Percentiles rank a stretch among this genome's conserved stretches.
These are phyloP conservation scores for Macaranga tanarius DNA, from an alignment of 441 rosid species.

Conservation along the genomic window DNA sequence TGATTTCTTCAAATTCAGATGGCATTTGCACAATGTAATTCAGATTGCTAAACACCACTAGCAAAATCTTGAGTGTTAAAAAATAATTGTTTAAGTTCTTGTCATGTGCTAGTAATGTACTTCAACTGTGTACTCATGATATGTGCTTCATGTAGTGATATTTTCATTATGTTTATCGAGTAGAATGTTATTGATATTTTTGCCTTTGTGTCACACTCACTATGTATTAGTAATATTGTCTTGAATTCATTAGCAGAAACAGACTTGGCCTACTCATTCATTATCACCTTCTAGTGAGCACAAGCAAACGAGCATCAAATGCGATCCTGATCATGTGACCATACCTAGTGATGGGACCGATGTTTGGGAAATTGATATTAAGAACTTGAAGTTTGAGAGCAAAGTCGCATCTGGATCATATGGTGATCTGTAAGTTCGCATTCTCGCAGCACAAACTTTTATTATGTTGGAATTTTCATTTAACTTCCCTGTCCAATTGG, in stretches of 20 bases:
- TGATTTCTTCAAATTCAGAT: not conserved
- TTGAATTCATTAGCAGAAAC: slow-evolving; percentile 45
- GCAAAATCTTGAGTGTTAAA: not conserved
- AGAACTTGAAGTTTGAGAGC: slow-evolving; percentile 63
- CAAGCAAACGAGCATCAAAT: slow-evolving; percentile 34
- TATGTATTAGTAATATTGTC: slow-evolving; percentile 5
- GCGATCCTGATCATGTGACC: slow-evolving; percentile 56
- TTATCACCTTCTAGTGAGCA: slow-evolving; percentile 50
- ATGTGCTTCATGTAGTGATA: not conserved
- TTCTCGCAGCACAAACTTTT: slow-evolving; percentile 12
- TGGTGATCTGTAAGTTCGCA: slow-evolving; percentile 87
- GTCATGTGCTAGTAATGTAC: not conserved
- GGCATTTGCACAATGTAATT: not conserved
- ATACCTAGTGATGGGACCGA: slow-evolving; percentile 93
- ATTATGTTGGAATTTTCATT: slow-evolving; percentile 8
- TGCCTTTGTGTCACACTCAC: not conserved
- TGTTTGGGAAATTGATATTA: slow-evolving; percentile 92
- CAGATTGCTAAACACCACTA: not conserved
- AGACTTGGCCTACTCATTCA: slow-evolving; percentile 49
- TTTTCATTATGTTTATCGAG: slow-evolving; percentile 4
- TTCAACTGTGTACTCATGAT: not conserved
- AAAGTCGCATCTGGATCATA: slow-evolving; percentile 86
- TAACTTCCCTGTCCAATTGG: slow-evolving; percentile 31
- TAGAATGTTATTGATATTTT: not conserved
- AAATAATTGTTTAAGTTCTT: no score